Percentiles rank a stretch among this genome's conserved stretches.
Conservation (phyloP, 2,329 filamentous ascomycete species). For the Alternaria tenuissima region DNA sequence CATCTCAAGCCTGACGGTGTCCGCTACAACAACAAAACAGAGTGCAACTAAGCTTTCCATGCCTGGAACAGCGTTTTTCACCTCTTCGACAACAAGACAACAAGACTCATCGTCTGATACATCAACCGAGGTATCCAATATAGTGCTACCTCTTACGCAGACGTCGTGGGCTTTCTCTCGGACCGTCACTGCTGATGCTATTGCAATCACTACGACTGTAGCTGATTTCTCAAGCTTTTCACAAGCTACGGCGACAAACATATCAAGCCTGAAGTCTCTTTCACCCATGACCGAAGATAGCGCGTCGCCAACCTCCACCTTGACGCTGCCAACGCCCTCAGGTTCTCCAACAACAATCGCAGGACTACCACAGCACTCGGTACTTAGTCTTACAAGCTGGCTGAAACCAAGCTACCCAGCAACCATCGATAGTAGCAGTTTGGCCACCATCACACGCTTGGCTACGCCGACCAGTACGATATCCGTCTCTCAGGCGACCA, state of each 20-base stretch:
- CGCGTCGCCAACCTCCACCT: neutral
- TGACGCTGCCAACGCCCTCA: neutral
- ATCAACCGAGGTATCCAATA: neutral
- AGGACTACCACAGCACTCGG: neutral
- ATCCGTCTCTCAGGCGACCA: neutral
- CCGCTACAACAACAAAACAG: neutral
- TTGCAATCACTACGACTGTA: neutral
- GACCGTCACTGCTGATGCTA: neutral
- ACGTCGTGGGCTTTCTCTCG: neutral
- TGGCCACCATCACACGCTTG: neutral
- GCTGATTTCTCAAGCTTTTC: neutral
- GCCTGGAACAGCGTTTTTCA: neutral
- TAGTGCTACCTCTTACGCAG: neutral
- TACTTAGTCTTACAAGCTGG: neutral
- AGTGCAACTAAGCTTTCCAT: neutral
- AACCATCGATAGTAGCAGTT: neutral
- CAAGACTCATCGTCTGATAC: neutral
- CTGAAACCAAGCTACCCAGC: neutral
- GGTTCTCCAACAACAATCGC: neutral
- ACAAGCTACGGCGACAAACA: accelerated
- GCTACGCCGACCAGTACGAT: neutral
- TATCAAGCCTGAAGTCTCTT: neutral
- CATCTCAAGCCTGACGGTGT: neutral
- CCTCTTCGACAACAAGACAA: neutral
- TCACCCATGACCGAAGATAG: neutral